Base-by-base conservation (phyloP, 352 stramenopile species). In the Lagenidium giganteum region DNA sequence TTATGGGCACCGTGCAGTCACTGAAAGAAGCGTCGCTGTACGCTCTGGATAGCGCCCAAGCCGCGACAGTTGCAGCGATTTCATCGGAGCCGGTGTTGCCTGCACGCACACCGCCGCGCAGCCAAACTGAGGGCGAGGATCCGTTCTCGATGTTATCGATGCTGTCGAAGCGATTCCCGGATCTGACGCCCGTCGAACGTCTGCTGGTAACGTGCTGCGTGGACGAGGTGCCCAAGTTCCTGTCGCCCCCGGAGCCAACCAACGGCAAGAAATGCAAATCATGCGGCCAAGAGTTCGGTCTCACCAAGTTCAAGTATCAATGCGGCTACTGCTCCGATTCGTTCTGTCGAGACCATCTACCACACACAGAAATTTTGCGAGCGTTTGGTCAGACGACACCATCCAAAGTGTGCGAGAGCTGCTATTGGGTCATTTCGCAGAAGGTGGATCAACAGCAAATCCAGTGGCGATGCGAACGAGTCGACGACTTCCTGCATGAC, bases 291-390 rank as follows among this genome's bases (percentile, higher is more conserved):
- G 67, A 85, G 38, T 94, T 94, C 46, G 78, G 79, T 8, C 65
- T 94, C 49, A 87, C 73, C 5, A 89, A 88, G 54, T 94, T 91
- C 23, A 67, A 78, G 0, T 94, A 92, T 39, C 64, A 85, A 38
- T 94, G 79, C 42, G 80, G 82, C 1, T 91, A 92, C 55, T 92
- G 82, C 48, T 73, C 57, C 13, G 75, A 89, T 36, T 83, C 77
- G 8, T 92, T 83, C 20, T 94, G 82, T 24, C 72, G 77, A 14
- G 75, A 89, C 37, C 55, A 91, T 43, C 48, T 94, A 12, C 69
- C 72, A 4, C 57, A 80, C 14, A 55, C 67, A 0, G 70, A 77
- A 3, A 70, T 70, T 16, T 51, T 94, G 16, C 73, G 77, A 8
- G 77, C 78, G 8, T 91, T 83, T 44, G 78, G 79, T 2, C 71